These are phyloP conservation scores for Litchi chinensis DNA, from an alignment of 345 rosid species.

Conservation along the genomic window DNA sequence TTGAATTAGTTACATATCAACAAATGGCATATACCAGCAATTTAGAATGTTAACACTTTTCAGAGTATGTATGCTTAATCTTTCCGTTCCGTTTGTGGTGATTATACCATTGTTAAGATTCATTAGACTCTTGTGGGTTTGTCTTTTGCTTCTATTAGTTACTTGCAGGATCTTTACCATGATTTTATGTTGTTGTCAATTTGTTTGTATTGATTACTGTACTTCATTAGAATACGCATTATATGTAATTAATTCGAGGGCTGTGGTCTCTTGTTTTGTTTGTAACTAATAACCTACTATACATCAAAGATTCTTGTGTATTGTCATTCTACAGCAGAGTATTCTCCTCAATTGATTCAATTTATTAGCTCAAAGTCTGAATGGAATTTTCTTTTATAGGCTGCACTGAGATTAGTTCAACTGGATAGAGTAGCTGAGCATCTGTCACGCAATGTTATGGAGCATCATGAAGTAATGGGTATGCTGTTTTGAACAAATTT, in stretches of 20 bases:
- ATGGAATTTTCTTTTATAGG: conserved; percentile 51
- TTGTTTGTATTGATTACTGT: background rate
- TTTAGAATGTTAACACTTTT: background rate
- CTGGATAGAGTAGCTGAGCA: conserved; percentile 82
- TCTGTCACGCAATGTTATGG: conserved; percentile 84
- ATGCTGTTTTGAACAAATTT: conserved; percentile 32
- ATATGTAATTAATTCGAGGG: background rate
- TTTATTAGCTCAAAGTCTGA: conserved; percentile 7
- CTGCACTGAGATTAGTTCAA: conserved; percentile 82
- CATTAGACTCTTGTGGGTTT: background rate
- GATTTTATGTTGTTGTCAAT: background rate
- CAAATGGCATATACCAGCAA: conserved; percentile 1
- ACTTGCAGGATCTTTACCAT: background rate
- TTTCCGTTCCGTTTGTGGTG: background rate
- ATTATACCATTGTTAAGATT: background rate
- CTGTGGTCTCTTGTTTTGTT: background rate
- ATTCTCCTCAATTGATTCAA: conserved; percentile 9
- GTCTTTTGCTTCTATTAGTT: background rate
- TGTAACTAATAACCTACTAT: background rate
- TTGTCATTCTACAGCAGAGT: background rate
- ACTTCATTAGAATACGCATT: conserved; percentile 2
- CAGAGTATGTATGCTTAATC: background rate
- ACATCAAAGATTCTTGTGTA: conserved; percentile 4
- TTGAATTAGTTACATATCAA: background rate
- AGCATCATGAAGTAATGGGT: conserved; percentile 99